Evolutionary conservation across 2,329 filamentous ascomycete genomes (phyloP).

Genomic region (Bipolaris sorokiniana): DNA sequence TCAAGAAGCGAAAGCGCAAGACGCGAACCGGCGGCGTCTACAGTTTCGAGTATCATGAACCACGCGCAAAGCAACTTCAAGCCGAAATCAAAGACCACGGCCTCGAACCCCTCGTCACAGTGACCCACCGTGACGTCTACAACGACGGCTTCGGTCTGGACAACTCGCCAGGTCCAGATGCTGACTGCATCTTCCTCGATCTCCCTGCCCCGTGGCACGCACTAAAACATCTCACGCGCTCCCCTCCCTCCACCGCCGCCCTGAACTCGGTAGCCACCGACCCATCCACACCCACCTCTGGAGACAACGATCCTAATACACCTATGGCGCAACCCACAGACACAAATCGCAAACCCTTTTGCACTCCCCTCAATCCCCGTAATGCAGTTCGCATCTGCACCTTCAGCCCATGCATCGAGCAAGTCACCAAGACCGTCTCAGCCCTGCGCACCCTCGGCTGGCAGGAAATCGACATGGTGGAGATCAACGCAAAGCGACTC

Average conservation of each 20-base stretch:
- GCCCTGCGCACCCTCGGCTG: constrained; percentile 81
- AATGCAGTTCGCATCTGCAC: constrained; percentile 82
- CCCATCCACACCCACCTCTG: constrained; percentile 51
- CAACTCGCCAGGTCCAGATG: constrained; percentile 46
- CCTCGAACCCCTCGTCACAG: constrained; percentile 68
- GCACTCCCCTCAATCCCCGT: constrained; percentile 70
- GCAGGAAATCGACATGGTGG: constrained; percentile 93
- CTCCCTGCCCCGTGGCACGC: constrained; percentile 83
- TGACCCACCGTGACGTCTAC: constrained; percentile 83
- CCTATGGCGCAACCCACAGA: constrained; percentile 8
- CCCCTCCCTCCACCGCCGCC: constrained; percentile 37
- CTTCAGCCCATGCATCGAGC: constrained; percentile 96
- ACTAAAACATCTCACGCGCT: constrained; percentile 73
- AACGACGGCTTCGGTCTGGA: constrained; percentile 71
- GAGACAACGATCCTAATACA: constrained; percentile 18
- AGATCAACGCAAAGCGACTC: constrained; percentile 78
- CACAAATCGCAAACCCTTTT: constrained; percentile 30
- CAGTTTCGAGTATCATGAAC: constrained; percentile 82
- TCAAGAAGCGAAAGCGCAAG: constrained; percentile 40
- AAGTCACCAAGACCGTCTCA: constrained; percentile 85
- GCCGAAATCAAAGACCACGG: constrained; percentile 73
- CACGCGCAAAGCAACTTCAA: constrained; percentile 71
- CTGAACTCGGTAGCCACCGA: constrained; percentile 37
- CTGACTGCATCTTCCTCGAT: constrained; percentile 78
- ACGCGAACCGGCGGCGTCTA: constrained; percentile 69